These are phyloP conservation scores for Fusarium nelsonii DNA, from an alignment of 2,329 filamentous ascomycete genomes.

Conservation along the genomic window DNA sequence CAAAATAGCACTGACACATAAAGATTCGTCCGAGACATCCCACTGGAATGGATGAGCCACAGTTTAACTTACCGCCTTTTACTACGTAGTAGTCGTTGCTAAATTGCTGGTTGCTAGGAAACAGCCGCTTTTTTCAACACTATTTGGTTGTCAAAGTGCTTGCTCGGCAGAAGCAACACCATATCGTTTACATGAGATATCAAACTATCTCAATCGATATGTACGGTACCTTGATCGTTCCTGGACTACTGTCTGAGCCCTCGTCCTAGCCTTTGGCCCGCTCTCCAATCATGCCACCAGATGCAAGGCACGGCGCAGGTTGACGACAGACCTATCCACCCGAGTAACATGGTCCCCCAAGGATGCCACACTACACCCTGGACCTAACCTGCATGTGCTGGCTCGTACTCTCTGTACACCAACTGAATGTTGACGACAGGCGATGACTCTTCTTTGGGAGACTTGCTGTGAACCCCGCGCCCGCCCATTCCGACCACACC, in stretches of 20 bases:
- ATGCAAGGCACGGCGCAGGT: slow-evolving; percentile 49
- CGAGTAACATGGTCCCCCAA: slow-evolving; percentile 34
- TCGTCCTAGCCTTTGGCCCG: slow-evolving; percentile 41
- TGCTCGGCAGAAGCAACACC: background rate
- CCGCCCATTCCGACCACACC: slow-evolving; percentile 41
- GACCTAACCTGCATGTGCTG: slow-evolving; percentile 19
- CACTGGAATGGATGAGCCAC: slow-evolving; percentile 32
- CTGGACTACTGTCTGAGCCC: slow-evolving; percentile 40
- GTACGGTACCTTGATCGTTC: slow-evolving; percentile 42
- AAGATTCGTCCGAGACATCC: slow-evolving; percentile 2
- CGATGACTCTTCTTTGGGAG: slow-evolving; percentile 26
- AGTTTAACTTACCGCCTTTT: slow-evolving; percentile 24
- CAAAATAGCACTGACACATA: slow-evolving; percentile 22
- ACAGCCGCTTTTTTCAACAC: slow-evolving; percentile 10
- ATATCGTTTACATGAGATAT: slow-evolving; percentile 3
- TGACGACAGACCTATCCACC: slow-evolving; percentile 46
- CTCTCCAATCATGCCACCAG: slow-evolving; percentile 47
- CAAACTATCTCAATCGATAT: slow-evolving; percentile 22
- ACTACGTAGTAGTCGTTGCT: background rate
- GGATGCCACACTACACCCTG: slow-evolving; percentile 35
- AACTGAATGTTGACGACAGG: slow-evolving; percentile 35
- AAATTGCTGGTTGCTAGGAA: slow-evolving; percentile 21
- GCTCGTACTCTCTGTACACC: slow-evolving; percentile 29
- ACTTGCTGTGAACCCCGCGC: slow-evolving; percentile 37
- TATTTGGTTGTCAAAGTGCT: slow-evolving; percentile 3